Percentiles rank a stretch among this genome's conserved stretches.
phyloP scores from a whole-genome alignment of 371 early-diverging fungal species.

The Rhizopus microsporus region DNA sequence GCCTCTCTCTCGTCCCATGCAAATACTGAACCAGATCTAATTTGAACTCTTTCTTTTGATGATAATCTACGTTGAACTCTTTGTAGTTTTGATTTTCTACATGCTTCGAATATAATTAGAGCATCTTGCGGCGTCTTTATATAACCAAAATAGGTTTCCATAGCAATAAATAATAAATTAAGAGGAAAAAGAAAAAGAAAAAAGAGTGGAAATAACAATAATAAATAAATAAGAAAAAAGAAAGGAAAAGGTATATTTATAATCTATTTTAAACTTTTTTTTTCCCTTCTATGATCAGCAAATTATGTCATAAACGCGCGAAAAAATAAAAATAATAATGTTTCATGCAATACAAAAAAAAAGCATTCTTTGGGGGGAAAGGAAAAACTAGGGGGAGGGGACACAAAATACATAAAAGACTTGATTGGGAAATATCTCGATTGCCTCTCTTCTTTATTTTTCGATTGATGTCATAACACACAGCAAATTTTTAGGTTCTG shows the following conservation, averaged over 20 bases:
- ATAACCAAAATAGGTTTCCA: conserved; percentile 63
- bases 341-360: conserved; percentile 30
- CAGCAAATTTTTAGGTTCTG: conserved; percentile 8
- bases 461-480: conserved; percentile 24
- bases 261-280: conserved; percentile 30
- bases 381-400: conserved; percentile 1
- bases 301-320: conserved; percentile 31
- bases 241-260: conserved; percentile 17
- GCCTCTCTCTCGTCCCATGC: conserved; percentile 88
- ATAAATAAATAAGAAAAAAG: conserved; percentile 4
- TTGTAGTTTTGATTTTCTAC: conserved; percentile 66
- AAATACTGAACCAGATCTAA: conserved; percentile 78
- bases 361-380: conserved; percentile 28
- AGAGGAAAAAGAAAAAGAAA: conserved; percentile 8
- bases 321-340: conserved; percentile 17
- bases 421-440: conserved; percentile 31
- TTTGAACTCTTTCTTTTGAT: conserved; percentile 62
- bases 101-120: conserved; percentile 82
- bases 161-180: conserved; percentile 6
- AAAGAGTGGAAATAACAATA: background rate
- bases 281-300: conserved; percentile 34
- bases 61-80: conserved; percentile 76
- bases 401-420: conserved; percentile 4
- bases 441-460: conserved; percentile 3
- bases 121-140: conserved; percentile 82